Base-by-base conservation (phyloP, 2,329 filamentous ascomycete genomes). In the Epichloe glyceriae region DNA sequence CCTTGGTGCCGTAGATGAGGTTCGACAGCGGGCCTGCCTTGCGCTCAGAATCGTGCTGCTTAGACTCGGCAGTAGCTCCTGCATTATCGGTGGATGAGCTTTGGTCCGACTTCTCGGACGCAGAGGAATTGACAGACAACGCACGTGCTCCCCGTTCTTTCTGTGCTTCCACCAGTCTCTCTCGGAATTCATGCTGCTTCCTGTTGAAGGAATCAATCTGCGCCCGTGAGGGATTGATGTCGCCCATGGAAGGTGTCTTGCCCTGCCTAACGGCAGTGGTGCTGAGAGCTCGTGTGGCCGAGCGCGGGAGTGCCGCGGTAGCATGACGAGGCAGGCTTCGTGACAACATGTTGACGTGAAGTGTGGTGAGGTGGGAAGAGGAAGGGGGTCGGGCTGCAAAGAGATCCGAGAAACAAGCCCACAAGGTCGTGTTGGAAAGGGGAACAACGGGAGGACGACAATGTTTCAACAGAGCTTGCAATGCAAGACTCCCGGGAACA, bases 1-100 rank as follows among this genome's bases (percentile, higher is more conserved):
- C 91, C 63, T 93, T 89, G 14, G 93, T 98, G 62, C 93, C 93
- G 70, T 98, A 97, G 64, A 98, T 95, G 59, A 98, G 80, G 60
- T 85, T 91, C 37, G 86, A 85, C 52, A 98, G 70, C 39, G 86
- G 80, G 15, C 80, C 85, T 55, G 81, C 76, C 67, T 85, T 86
- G 65, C 83, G 86, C 51, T 77, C 72, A 48, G 74, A 64, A 56
- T 80, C 76, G 51, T 73, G 73, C 55, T 76, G 73, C 54, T 75
- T 72, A 33, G 67, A 69, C 61, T 86, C 79, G 55, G 78, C 74
- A 60, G 74, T 71, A 60, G 58, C 59, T 56, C 64, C 67, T 69
- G 61, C 59, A 58, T 56, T 53, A 55, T 59, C 55, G 55, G 62
- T 56, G 58, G 66, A 62, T 68, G 64, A 68, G 65, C 59, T 57